phyloP scores from a whole-genome alignment of 1,284 basidiomycete species.

The Exobasidium cylindrosporum region DNA sequence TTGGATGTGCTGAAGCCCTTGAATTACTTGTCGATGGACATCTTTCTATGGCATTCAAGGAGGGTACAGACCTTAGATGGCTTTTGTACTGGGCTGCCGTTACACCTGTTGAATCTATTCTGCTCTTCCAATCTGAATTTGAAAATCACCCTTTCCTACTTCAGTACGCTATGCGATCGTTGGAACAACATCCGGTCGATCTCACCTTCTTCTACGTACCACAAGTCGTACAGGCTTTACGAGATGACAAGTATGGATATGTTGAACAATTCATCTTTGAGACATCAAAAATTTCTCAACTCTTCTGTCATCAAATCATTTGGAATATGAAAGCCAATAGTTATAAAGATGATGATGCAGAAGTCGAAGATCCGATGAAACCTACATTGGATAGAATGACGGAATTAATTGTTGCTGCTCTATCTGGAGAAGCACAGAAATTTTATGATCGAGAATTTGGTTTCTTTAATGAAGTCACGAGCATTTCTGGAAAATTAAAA shows the following conservation, averaged over 20 bases:
- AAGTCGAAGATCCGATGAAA: constrained; percentile 86
- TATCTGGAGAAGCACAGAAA: constrained; percentile 83
- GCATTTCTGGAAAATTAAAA: constrained; percentile 95
- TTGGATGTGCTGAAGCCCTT: constrained; percentile 76
- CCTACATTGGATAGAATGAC: constrained; percentile 86
- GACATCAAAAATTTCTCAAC: constrained; percentile 92
- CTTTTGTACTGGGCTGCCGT: constrained; percentile 84
- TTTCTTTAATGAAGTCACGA: constrained; percentile 95
- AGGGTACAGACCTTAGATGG: constrained; percentile 61
- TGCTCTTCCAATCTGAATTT: constrained; percentile 47
- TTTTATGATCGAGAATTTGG: constrained; percentile 95
- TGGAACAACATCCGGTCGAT: constrained; percentile 91
- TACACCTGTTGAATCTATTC: constrained; percentile 66
- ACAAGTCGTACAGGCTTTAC: constrained; percentile 92
- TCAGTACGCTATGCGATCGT: constrained; percentile 93
- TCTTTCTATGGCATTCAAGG: constrained; percentile 64
- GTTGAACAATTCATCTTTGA: constrained; percentile 94
- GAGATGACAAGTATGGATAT: constrained; percentile 75
- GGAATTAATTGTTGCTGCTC: constrained; percentile 72
- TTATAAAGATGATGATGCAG: constrained; percentile 75
- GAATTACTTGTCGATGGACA: constrained; percentile 78
- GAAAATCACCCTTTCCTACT: constrained; percentile 75
- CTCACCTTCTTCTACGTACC: constrained; percentile 99
- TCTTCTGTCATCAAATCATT: constrained; percentile 99
- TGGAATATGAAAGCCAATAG: constrained; percentile 99